Conservation (phyloP, 768 basidiomycete species). For the Gautieria morchelliformis region DNA sequence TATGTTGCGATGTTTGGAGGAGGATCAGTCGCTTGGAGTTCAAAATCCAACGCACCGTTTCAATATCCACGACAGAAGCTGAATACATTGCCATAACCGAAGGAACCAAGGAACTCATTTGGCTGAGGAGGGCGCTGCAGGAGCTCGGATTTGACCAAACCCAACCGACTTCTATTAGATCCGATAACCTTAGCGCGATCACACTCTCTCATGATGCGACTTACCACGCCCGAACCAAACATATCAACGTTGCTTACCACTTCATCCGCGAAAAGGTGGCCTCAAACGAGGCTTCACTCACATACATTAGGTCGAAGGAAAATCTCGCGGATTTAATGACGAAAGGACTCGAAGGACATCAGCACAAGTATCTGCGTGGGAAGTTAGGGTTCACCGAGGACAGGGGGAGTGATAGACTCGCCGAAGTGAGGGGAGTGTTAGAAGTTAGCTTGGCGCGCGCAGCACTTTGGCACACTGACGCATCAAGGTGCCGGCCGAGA, state of each 20-base stretch:
- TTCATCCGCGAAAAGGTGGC: constrained; percentile 27
- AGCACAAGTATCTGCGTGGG: background rate
- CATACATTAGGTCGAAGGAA: constrained; percentile 23
- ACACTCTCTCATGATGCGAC: constrained; percentile 22
- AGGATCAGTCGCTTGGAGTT: constrained; percentile 8
- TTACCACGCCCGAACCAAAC: constrained; percentile 30
- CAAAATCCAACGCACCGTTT: constrained; percentile 6
- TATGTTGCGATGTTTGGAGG: constrained; percentile 12
- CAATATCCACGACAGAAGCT: constrained; percentile 14
- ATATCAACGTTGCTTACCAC: constrained; percentile 34
- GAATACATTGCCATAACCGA: constrained; percentile 18
- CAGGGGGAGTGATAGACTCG: constrained; percentile 7
- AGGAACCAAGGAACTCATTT: constrained; percentile 9
- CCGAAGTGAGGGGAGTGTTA: too few species aligned
- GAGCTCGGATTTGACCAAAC: constrained; percentile 9
- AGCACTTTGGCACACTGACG: too few species aligned
- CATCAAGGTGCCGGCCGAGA: too few species aligned
- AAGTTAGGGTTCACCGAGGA: background rate
- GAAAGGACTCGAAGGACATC: constrained; percentile 16
- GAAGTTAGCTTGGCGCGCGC: too few species aligned
- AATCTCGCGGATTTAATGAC: constrained; percentile 33
- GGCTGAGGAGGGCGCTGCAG: constrained; percentile 10
- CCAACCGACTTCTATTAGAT: constrained; percentile 9
- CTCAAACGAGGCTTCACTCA: constrained; percentile 16
- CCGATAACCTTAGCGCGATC: constrained; percentile 20